These are phyloP conservation scores for Ensete ventricosum DNA, from an alignment of 176 grass and related monocot species.

Conservation along the genomic window DNA sequence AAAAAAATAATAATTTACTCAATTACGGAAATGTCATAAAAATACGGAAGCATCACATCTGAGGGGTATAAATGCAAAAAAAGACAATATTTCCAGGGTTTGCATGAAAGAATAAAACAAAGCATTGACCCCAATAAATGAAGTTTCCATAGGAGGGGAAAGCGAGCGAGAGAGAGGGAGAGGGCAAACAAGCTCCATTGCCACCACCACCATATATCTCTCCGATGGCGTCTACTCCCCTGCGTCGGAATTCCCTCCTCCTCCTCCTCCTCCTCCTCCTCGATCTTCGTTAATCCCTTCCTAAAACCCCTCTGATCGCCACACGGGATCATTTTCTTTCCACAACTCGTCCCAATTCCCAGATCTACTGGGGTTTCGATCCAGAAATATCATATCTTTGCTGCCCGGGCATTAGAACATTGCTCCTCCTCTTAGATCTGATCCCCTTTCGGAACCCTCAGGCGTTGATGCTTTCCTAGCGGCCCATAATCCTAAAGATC, in stretches of 20 bases:
- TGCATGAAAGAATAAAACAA: no score
- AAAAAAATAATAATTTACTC: no score
- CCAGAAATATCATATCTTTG: not conserved
- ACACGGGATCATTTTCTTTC: not conserved
- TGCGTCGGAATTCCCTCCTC: not conserved
- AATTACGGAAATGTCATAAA: no score
- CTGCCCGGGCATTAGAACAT: not conserved
- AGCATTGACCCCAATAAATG: no score
- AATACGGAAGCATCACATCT: no score
- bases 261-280: not conserved
- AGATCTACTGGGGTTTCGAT: not conserved
- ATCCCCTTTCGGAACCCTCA: not conserved
- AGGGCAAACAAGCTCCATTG: not conserved
- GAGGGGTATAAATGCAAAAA: no score
- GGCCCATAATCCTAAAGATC: not conserved
- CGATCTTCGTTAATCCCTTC: not conserved
- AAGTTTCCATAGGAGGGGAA: not conserved
- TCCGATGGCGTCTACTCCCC: not conserved
- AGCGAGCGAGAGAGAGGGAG: not conserved
- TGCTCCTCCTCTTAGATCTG: not conserved
- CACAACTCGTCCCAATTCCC: not conserved
- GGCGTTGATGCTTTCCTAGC: not conserved
- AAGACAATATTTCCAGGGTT: no score
- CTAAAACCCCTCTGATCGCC: not conserved
- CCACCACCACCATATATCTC: not conserved